These are phyloP conservation scores for Gynochthodes officinalis DNA, from an alignment of 257 asterid species.

Conservation along the genomic window DNA sequence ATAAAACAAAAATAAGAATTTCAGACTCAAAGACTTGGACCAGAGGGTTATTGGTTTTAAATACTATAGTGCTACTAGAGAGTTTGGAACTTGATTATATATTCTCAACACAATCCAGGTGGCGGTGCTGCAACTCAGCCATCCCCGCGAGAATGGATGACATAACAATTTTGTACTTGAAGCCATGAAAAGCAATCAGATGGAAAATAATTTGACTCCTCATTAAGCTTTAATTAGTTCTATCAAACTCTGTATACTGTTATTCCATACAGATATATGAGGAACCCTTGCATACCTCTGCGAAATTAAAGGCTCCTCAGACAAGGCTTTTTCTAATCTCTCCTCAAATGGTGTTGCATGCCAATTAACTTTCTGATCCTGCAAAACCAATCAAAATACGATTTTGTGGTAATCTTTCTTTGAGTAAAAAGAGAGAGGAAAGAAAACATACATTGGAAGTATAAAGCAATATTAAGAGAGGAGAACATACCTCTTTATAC, in stretches of 20 bases:
- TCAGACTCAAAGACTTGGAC: neutral
- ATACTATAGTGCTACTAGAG: neutral
- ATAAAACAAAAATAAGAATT: neutral
- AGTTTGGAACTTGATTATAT: neutral
- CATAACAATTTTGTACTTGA: neutral
- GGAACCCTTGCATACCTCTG: slow-evolving; percentile 45
- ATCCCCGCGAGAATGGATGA: too few species aligned
- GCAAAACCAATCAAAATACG: neutral
- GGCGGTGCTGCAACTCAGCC: neutral
- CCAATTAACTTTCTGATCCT: slow-evolving; percentile 86
- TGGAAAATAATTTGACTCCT: neutral
- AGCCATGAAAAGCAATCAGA: neutral
- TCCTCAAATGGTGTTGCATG: slow-evolving; percentile 96
- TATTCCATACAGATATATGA: neutral
- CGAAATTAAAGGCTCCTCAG: slow-evolving; percentile 64
- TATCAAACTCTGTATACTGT: neutral
- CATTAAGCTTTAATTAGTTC: neutral
- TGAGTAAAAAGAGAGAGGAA: neutral
- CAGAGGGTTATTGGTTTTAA: neutral
- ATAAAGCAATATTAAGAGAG: slow-evolving; percentile 9
- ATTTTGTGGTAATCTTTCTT: neutral
- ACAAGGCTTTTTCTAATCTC: slow-evolving; percentile 92
- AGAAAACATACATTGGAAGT: neutral
- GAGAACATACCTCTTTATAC: slow-evolving; percentile 73
- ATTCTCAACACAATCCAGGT: neutral